Conservation (phyloP, 805 yeast genomes). For the Metschnikowia amazonensis region DNA sequence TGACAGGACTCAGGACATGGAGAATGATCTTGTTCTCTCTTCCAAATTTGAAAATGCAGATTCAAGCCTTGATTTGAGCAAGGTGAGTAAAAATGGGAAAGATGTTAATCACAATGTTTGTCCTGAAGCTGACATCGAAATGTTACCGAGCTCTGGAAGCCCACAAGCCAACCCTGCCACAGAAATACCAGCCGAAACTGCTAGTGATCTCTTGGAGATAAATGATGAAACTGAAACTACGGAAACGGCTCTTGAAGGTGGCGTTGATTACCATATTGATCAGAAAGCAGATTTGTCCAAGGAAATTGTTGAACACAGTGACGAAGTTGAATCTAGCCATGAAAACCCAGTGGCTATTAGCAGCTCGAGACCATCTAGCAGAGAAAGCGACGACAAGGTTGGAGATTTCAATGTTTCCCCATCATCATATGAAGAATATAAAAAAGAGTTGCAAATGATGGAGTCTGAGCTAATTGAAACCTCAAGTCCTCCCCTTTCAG, state of each 20-base stretch:
- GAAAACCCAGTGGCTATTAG: neutral
- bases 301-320: neutral
- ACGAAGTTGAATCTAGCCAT: neutral
- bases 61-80: neutral
- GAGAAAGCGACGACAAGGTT: neutral
- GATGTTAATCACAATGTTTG: neutral
- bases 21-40: neutral
- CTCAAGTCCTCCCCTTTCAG: neutral
- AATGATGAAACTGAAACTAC: neutral
- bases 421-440: constrained; percentile 16
- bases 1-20: neutral
- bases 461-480: constrained; percentile 9
- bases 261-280: neutral
- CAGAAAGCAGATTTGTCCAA: neutral
- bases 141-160: neutral
- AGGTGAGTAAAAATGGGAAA: neutral
- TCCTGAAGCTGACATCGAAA: neutral
- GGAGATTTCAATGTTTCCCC: constrained; percentile 9
- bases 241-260: neutral
- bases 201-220: neutral
- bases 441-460: constrained; percentile 13
- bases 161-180: neutral
- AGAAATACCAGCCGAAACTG: neutral
- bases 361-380: neutral
- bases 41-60: neutral